phyloP scores from a whole-genome alignment of 2,329 filamentous ascomycete species.

The Paecilomyces dactylethromorphus region DNA sequence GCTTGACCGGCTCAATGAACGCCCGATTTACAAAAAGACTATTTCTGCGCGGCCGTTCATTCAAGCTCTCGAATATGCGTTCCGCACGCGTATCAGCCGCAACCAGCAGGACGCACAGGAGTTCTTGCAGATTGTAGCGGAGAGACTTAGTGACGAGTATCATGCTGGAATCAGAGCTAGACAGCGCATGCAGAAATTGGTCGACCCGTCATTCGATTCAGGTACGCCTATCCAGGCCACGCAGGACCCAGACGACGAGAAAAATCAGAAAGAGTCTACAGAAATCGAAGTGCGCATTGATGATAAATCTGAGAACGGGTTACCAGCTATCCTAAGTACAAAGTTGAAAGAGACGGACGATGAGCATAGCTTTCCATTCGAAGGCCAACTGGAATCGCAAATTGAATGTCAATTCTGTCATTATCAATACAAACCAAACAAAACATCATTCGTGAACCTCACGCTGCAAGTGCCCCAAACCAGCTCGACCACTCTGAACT shows the following conservation, averaged over 20 bases:
- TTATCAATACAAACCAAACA: conserved; percentile 78
- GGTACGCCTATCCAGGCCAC: conserved; percentile 4
- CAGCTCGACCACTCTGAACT: conserved; percentile 70
- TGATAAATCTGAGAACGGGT: conserved; percentile 23
- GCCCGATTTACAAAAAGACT: conserved; percentile 88
- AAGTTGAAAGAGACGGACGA: conserved; percentile 32
- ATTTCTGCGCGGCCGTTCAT: conserved; percentile 86
- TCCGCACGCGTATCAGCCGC: conserved; percentile 81
- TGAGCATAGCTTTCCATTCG: conserved; percentile 70
- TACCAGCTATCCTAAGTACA: conserved; percentile 30
- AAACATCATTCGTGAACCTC: conserved; percentile 82
- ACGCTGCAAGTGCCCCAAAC: conserved; percentile 86
- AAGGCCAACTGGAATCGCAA: conserved; percentile 88
- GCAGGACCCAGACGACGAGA: conserved; percentile 8
- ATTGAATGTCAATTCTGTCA: conserved; percentile 86
- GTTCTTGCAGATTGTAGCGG: conserved; percentile 88
- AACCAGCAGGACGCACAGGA: conserved; percentile 98
- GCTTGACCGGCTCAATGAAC: conserved; percentile 84
- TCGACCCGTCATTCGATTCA: conserved; percentile 12
- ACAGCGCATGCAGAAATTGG: conserved; percentile 25
- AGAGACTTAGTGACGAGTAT: conserved; percentile 90
- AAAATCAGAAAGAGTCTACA: conserved; percentile 13
- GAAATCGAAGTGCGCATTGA: conserved; percentile 30
- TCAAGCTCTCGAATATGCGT: conserved; percentile 73
- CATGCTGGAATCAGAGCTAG: conserved; percentile 74